A percentile compares a stretch with the other conserved stretches of the same genome.
Evolutionary conservation across 2,329 filamentous ascomycete species (phyloP).

Genomic region (Xylaria sp.): DNA sequence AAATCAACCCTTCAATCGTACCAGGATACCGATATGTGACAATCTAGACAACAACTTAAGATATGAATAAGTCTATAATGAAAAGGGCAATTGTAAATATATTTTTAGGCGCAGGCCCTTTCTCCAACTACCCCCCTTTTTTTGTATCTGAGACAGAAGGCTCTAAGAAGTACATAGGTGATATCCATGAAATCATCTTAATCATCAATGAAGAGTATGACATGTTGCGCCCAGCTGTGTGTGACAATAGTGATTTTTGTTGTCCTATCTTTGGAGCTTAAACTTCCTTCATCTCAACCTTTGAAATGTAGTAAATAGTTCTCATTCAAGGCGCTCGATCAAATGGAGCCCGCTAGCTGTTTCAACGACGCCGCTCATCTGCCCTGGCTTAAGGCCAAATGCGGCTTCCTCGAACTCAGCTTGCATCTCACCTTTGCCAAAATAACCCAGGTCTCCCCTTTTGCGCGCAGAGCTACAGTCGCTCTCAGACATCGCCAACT

Average conservation of each 20-base stretch:
- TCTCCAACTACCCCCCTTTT: too few relatives aligned
- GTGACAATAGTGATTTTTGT: neutral
- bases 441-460: slow-evolving; percentile 92
- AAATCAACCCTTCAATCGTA: slow-evolving; percentile 4
- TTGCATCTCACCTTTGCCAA: slow-evolving; percentile 95
- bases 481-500: slow-evolving; percentile 86
- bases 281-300: neutral
- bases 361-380: slow-evolving; percentile 87
- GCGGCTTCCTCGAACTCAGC: slow-evolving; percentile 97
- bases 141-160: neutral
- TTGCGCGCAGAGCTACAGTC: slow-evolving; percentile 97
- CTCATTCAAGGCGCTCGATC: slow-evolving; percentile 69
- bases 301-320: neutral
- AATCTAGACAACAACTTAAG: neutral
- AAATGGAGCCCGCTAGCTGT: slow-evolving; percentile 94
- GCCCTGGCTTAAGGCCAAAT: slow-evolving; percentile 84
- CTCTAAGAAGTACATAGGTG: too few relatives aligned
- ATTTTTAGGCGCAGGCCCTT: neutral
- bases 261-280: neutral
- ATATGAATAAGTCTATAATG: neutral
- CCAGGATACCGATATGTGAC: slow-evolving; percentile 1
- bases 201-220: neutral
- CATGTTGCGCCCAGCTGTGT: neutral
- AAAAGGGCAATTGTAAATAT: neutral
- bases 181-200: neutral